phyloP scores from a whole-genome alignment of 2,329 filamentous ascomycete species.

The Knufia petricola region DNA sequence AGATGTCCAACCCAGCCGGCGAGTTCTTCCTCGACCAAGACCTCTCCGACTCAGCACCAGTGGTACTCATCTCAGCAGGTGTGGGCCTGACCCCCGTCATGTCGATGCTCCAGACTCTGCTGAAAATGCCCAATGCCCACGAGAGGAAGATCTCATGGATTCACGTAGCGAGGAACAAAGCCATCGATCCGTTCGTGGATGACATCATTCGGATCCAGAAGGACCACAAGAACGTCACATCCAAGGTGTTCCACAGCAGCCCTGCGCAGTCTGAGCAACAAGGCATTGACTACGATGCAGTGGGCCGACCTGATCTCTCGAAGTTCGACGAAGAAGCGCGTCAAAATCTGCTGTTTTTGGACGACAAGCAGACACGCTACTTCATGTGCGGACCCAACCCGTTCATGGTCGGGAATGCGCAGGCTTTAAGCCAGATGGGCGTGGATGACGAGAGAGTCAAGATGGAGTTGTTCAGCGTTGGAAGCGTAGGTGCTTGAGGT shows the following conservation, averaged over 20 bases:
- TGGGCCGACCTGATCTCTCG: constrained; percentile 49
- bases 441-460: not conserved
- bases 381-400: not conserved
- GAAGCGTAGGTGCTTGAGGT: not conserved
- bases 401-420: not conserved
- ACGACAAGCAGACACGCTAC: not conserved
- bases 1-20: constrained; percentile 57
- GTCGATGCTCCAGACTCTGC: constrained; percentile 47
- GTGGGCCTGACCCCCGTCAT: constrained; percentile 52
- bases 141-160: constrained; percentile 49
- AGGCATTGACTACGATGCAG: constrained; percentile 51
- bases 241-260: constrained; percentile 49
- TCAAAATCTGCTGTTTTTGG: not conserved
- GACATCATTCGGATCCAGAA: constrained; percentile 40
- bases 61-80: constrained; percentile 54
- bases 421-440: not conserved
- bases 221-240: constrained; percentile 39
- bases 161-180: constrained; percentile 45
- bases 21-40: constrained; percentile 47
- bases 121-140: constrained; percentile 31
- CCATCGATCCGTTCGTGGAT: constrained; percentile 43
- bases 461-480: not conserved
- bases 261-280: constrained; percentile 38
- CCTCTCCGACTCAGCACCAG: constrained; percentile 31
- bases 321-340: not conserved